Percentiles rank a stretch among this genome's conserved stretches.
Evolutionary conservation across 108 stramenopile genomes (phyloP).

Genomic region (Mediolabrus comicus): DNA sequence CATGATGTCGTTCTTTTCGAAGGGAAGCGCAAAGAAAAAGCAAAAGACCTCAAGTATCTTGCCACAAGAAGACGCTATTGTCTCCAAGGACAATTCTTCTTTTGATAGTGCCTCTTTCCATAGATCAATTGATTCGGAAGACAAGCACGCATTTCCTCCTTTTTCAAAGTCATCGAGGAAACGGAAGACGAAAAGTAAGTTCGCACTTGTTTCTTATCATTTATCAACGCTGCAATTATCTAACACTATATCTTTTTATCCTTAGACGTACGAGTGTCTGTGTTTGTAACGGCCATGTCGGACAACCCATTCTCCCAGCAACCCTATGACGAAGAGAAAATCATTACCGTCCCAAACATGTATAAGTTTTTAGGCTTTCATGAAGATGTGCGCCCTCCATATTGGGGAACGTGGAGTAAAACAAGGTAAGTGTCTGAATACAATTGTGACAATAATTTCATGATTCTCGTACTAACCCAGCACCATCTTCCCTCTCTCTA

Average conservation of each 20-base stretch:
- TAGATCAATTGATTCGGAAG: slow-evolving; percentile 32
- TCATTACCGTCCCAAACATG: slow-evolving; percentile 66
- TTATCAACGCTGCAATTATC: neutral
- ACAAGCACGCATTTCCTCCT: slow-evolving; percentile 6
- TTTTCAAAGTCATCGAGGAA: slow-evolving; percentile 17
- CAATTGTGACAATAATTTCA: neutral
- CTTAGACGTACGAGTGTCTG: slow-evolving; percentile 30
- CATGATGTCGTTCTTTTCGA: slow-evolving; percentile 71
- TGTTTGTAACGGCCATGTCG: slow-evolving; percentile 42
- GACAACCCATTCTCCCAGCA: slow-evolving; percentile 60
- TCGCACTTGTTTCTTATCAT: neutral
- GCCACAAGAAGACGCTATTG: neutral
- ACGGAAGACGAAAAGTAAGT: slow-evolving; percentile 17
- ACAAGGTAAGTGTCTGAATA: neutral
- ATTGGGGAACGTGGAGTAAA: slow-evolving; percentile 92
- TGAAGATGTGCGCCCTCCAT: slow-evolving; percentile 83
- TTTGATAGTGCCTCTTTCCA: slow-evolving; percentile 58
- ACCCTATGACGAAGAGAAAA: slow-evolving; percentile 71
- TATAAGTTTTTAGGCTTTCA: slow-evolving; percentile 84
- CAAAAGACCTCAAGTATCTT: slow-evolving; percentile 14
- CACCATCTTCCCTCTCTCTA: neutral
- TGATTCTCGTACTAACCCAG: no score
- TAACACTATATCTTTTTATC: neutral
- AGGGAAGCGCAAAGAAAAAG: slow-evolving; percentile 28
- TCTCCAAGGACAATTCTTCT: neutral